phyloP scores from a whole-genome alignment of 139 green algal genomes.

The Closterium sp. region DNA sequence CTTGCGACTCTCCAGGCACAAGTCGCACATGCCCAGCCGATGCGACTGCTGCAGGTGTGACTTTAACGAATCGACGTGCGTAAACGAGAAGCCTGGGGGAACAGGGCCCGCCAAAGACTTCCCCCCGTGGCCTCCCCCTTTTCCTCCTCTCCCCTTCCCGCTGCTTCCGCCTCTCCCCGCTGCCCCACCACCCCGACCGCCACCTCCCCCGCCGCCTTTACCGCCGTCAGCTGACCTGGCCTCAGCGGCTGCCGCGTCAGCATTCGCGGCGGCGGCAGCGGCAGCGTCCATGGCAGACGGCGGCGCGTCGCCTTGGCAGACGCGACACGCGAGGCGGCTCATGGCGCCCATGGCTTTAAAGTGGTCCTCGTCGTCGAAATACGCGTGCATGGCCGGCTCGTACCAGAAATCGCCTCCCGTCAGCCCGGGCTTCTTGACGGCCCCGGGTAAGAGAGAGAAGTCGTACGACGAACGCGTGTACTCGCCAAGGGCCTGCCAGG shows the following conservation, averaged over 20 bases:
- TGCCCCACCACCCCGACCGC: not conserved
- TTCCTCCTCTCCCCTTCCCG: not conserved
- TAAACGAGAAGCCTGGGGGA: slow-evolving; percentile 15
- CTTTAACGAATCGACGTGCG: slow-evolving; percentile 60
- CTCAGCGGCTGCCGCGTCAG: not conserved
- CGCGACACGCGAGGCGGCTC: slow-evolving; percentile 32
- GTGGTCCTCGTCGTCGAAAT: slow-evolving; percentile 86
- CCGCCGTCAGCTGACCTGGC: not conserved
- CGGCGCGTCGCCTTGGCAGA: slow-evolving; percentile 31
- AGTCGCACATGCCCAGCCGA: slow-evolving; percentile 80
- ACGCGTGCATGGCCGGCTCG: slow-evolving; percentile 65
- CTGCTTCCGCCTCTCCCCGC: not conserved
- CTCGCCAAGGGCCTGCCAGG: slow-evolving; percentile 40
- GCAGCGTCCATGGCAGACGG: not conserved
- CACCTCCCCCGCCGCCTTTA: not conserved
- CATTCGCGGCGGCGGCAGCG: not conserved
- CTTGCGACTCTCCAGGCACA: slow-evolving; percentile 82
- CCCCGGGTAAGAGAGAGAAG: slow-evolving; percentile 12
- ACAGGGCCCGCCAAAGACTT: slow-evolving; percentile 5
- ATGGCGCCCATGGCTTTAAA: slow-evolving; percentile 66
- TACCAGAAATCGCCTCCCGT: slow-evolving; percentile 46
- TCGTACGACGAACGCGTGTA: slow-evolving; percentile 31
- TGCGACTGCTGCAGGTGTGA: slow-evolving; percentile 60
- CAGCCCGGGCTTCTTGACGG: slow-evolving; percentile 4
- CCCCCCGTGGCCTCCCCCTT: not conserved